These are phyloP conservation scores for Urochloa ruziziensis DNA, from an alignment of 176 grass and related monocot species.

Conservation along the genomic window DNA sequence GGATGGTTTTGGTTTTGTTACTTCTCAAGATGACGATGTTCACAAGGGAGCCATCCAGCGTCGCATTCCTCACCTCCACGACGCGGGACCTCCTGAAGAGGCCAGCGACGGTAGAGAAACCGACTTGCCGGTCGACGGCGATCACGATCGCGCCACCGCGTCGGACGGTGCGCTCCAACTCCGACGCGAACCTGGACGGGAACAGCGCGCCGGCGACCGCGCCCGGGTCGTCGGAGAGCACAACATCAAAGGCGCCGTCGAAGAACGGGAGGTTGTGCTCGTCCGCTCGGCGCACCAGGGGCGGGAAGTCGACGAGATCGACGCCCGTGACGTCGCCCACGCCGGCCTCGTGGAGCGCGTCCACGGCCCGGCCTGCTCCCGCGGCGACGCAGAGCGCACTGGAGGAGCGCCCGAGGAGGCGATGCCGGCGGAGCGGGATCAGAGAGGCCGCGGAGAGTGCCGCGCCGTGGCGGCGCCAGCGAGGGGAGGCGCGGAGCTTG, in stretches of 20 bases:
- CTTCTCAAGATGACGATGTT: slow-evolving; percentile 55
- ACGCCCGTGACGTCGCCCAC: slow-evolving; percentile 72
- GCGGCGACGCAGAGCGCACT: slow-evolving; percentile 62
- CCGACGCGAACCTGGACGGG: slow-evolving; percentile 53
- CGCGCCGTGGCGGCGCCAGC: slow-evolving; percentile 29
- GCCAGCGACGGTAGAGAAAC: slow-evolving; percentile 23
- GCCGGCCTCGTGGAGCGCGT: slow-evolving; percentile 54
- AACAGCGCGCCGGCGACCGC: slow-evolving; percentile 57
- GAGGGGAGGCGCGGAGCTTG: slow-evolving; percentile 52
- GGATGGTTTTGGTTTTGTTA: slow-evolving; percentile 2
- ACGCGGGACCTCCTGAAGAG: slow-evolving; percentile 61
- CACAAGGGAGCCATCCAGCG: slow-evolving; percentile 42
- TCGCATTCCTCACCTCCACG: slow-evolving; percentile 47
- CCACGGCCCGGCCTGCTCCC: slow-evolving; percentile 51
- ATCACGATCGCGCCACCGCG: slow-evolving; percentile 49
- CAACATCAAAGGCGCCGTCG: slow-evolving; percentile 71
- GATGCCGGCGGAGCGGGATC: slow-evolving; percentile 12
- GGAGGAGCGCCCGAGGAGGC: slow-evolving; percentile 53
- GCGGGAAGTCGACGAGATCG: slow-evolving; percentile 69
- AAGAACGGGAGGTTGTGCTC: slow-evolving; percentile 75
- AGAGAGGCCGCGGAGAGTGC: slow-evolving; percentile 25
- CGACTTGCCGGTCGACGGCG: slow-evolving; percentile 21
- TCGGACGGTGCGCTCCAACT: slow-evolving; percentile 68
- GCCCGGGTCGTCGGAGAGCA: slow-evolving; percentile 35
- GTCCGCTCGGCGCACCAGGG: slow-evolving; percentile 57